Conservation (phyloP, 1,139 yeast species). For the Taphrina deformans region DNA sequence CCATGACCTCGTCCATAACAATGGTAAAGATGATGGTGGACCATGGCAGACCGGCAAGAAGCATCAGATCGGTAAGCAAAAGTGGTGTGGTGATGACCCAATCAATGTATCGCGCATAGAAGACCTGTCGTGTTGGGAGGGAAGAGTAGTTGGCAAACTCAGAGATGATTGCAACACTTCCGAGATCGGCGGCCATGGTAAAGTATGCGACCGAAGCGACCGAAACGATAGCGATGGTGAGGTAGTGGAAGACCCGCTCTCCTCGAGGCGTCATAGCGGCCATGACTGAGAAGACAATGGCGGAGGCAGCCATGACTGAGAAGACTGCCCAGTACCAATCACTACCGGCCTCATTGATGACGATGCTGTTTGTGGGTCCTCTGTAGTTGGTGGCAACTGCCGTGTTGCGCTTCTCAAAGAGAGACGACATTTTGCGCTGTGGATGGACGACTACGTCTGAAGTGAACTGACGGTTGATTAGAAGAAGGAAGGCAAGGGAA, state of each 20-base stretch:
- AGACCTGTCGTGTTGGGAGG: constrained; percentile 56
- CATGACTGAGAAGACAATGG: constrained; percentile 50
- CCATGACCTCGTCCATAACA: constrained; percentile 45
- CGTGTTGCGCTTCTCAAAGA: constrained; percentile 29
- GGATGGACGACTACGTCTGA: not conserved
- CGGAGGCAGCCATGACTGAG: constrained; percentile 51
- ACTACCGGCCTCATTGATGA: constrained; percentile 49
- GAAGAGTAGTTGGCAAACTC: constrained; percentile 56
- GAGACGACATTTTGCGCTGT: constrained; percentile 17
- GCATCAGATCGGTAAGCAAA: constrained; percentile 50
- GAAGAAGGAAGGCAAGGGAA: not conserved
- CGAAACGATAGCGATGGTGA: constrained; percentile 53
- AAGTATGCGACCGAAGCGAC: constrained; percentile 57
- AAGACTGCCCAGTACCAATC: constrained; percentile 72
- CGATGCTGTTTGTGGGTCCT: constrained; percentile 40
- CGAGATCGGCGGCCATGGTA: constrained; percentile 67
- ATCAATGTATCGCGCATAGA: constrained; percentile 64
- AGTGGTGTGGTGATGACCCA: constrained; percentile 68
- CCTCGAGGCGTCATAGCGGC: constrained; percentile 48
- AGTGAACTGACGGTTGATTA: not conserved
- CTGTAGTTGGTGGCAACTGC: constrained; percentile 20
- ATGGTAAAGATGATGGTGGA: constrained; percentile 28
- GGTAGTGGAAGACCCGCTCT: constrained; percentile 51
- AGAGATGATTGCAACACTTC: constrained; percentile 57
- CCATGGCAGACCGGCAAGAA: constrained; percentile 42